Conservation (phyloP, 768 basidiomycete genomes). For the Saitozyma sp. region DNA sequence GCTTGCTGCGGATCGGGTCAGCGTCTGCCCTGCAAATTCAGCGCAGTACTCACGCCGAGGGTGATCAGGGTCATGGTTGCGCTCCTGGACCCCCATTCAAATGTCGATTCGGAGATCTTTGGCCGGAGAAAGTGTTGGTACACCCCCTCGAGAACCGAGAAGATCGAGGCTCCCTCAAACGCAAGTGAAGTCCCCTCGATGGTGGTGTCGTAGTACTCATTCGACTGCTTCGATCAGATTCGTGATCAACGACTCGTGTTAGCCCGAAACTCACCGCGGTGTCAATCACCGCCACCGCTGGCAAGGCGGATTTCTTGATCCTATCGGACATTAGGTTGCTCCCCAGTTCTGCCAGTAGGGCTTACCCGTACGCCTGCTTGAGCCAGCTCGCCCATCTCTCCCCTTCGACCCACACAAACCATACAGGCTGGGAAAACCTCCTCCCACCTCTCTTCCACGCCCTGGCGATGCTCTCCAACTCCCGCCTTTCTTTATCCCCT, state of each 20-base stretch:
- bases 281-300: conserved; percentile 71
- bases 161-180: conserved; percentile 63
- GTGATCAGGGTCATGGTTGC: conserved; percentile 41
- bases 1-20: conserved; percentile 27
- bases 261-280: conserved; percentile 62
- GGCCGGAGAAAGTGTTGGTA: conserved; percentile 53
- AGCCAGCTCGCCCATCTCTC: conserved; percentile 84
- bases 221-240: conserved; percentile 55
- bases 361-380: conserved; percentile 78
- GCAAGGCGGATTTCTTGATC: conserved; percentile 46
- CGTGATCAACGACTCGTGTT: background rate
- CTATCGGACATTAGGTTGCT: conserved; percentile 46
- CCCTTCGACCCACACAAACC: conserved; percentile 88
- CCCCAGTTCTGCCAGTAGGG: conserved; percentile 5
- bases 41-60: conserved; percentile 30
- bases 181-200: conserved; percentile 60
- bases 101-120: conserved; percentile 40
- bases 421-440: conserved; percentile 56
- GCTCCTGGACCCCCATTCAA: conserved; percentile 49
- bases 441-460: conserved; percentile 62
- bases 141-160: conserved; percentile 70
- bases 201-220: conserved; percentile 76
- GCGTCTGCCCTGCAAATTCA: background rate
- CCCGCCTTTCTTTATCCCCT: conserved; percentile 56
- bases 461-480: conserved; percentile 60